Percentiles rank a stretch among this genome's conserved stretches.
Conservation (phyloP, 768 basidiomycete species). For the Hirschioporus abietinus region DNA sequence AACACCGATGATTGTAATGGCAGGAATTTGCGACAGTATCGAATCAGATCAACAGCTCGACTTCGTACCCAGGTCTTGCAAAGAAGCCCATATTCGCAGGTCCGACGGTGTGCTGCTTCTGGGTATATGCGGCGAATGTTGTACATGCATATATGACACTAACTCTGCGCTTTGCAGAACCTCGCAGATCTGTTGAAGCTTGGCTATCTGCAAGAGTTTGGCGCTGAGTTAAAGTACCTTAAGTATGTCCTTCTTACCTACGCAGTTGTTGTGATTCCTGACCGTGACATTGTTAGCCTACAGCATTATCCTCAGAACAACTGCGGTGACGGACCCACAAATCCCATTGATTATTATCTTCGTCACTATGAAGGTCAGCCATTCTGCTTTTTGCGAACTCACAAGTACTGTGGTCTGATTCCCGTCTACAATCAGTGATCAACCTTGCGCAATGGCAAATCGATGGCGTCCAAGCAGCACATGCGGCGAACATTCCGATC, state of each 20-base stretch:
- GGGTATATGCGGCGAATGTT: constrained; percentile 29
- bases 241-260: constrained; percentile 26
- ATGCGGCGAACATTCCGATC: constrained; percentile 27
- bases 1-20: constrained; percentile 2
- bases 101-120: constrained; percentile 47
- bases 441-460: constrained; percentile 40
- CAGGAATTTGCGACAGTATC: constrained; percentile 39
- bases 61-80: neutral
- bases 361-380: constrained; percentile 41
- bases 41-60: constrained; percentile 7
- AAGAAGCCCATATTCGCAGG: constrained; percentile 29
- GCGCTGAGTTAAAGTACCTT: constrained; percentile 41
- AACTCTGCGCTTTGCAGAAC: constrained; percentile 26
- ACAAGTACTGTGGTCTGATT: neutral
- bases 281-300: constrained; percentile 22
- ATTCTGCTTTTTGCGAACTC: neutral
- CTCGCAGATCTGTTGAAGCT: constrained; percentile 36
- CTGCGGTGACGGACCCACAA: constrained; percentile 32
- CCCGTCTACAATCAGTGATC: constrained; percentile 23
- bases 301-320: constrained; percentile 53
- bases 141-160: neutral
- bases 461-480: constrained; percentile 35
- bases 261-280: neutral
- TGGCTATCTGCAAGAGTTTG: constrained; percentile 34
- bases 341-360: constrained; percentile 36